A percentile compares a stretch with the other conserved stretches of the same genome.
Conservation (phyloP, 306 rosid species). For the Cucurbita ficifolia region DNA sequence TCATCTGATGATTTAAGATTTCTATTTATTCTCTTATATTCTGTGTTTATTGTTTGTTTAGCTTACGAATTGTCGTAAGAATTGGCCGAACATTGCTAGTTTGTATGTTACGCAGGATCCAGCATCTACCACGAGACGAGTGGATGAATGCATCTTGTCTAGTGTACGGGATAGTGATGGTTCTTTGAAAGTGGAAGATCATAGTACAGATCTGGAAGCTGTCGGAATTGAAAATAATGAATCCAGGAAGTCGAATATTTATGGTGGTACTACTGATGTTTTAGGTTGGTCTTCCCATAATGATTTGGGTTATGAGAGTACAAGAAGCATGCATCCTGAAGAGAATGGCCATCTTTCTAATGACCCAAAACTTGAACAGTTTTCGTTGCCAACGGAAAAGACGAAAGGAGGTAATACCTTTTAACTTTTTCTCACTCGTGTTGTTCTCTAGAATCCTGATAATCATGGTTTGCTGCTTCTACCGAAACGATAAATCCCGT, state of each 20-base stretch:
- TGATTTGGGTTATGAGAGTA: conserved; percentile 17
- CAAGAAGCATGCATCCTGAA: conserved; percentile 20
- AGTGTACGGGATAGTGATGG: conserved; percentile 40
- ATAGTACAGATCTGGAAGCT: conserved; percentile 24
- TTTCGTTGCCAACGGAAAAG: conserved; percentile 23
- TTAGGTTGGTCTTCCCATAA: conserved; percentile 23
- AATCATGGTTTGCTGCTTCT: neutral
- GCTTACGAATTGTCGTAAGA: neutral
- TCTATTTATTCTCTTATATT: neutral
- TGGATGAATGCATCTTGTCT: conserved; percentile 40
- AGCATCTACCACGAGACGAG: conserved; percentile 51
- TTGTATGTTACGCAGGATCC: conserved; percentile 39
- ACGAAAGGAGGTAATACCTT: conserved; percentile 22
- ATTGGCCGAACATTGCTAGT: conserved; percentile 21
- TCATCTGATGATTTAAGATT: neutral
- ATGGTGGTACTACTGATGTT: conserved; percentile 17
- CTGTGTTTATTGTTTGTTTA: neutral
- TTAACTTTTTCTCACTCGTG: neutral
- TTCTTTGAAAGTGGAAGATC: conserved; percentile 32
- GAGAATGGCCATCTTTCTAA: conserved; percentile 27
- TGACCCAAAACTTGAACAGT: conserved; percentile 23
- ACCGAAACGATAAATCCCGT: neutral
- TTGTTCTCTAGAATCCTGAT: conserved; percentile 9
- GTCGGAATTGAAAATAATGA: conserved; percentile 14
- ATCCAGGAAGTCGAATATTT: conserved; percentile 14